These are phyloP conservation scores for Gardenia jasminoides DNA, from an alignment of 257 asterid species.

Conservation along the genomic window DNA sequence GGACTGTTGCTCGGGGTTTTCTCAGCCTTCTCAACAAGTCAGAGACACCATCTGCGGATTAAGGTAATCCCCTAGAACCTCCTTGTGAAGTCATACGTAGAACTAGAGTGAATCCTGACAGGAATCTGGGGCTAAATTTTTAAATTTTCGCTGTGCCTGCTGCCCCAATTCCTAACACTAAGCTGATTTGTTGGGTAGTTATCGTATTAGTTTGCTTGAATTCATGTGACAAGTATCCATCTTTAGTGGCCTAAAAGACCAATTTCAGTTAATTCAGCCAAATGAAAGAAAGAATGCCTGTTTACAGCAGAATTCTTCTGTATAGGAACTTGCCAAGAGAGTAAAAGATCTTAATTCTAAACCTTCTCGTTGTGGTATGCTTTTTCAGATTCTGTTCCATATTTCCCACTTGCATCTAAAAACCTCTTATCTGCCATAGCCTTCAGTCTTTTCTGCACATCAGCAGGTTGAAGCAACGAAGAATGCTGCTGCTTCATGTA, in stretches of 20 bases:
- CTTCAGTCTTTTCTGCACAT: conserved; percentile 79
- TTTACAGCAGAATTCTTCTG: no score
- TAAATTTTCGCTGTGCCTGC: no score
- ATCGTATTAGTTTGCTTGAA: no score
- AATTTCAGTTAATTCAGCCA: not conserved
- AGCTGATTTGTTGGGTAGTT: not conserved
- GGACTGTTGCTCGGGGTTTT: no score
- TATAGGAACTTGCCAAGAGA: no score
- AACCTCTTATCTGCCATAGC: conserved; percentile 85
- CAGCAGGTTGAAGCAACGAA: conserved; percentile 80
- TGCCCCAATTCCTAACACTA: no score
- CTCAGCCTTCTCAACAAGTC: no score
- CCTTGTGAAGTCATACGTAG: no score
- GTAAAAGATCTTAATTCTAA: conserved; percentile 6
- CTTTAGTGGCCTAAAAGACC: not conserved
- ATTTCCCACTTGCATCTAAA: conserved; percentile 54
- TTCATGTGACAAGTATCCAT: not conserved
- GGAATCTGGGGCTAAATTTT: no score
- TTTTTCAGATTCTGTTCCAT: conserved; percentile 44
- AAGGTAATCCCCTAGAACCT: no score
- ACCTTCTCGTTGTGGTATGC: conserved; percentile 58
- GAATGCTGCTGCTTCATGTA: conserved; percentile 92
- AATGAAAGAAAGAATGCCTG: not conserved
- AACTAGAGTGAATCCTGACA: no score
- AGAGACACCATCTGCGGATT: no score